Conservation (phyloP, 139 green algal species). For the Closterium sp. region DNA sequence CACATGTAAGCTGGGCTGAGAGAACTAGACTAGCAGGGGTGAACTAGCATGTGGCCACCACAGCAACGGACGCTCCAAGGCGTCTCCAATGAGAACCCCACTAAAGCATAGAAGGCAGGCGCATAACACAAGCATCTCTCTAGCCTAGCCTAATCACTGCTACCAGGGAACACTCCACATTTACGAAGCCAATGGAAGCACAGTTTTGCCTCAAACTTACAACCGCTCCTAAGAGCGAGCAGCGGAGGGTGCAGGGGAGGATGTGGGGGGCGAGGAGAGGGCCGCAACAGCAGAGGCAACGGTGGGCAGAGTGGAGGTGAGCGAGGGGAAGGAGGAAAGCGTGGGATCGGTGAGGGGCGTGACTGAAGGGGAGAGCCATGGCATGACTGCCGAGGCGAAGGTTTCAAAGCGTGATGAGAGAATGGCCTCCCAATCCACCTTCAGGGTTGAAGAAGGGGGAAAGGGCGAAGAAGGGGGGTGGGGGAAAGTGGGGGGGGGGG, state of each 20-base stretch:
- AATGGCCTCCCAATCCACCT: conserved; percentile 1
- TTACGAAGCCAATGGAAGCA: background rate
- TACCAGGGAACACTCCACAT: too few relatives aligned
- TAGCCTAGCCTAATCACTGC: background rate
- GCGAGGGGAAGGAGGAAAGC: background rate
- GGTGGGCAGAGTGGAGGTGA: background rate
- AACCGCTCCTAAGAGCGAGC: background rate
- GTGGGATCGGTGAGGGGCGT: background rate
- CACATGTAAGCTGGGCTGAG: too few relatives aligned
- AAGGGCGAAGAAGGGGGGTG: background rate
- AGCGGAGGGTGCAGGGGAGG: background rate
- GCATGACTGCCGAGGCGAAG: background rate
- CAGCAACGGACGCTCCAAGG: background rate
- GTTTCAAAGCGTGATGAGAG: background rate
- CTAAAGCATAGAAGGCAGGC: background rate
- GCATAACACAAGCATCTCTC: background rate
- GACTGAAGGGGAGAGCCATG: background rate
- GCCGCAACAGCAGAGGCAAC: background rate
- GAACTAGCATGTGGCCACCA: background rate
- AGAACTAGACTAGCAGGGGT: too few relatives aligned
- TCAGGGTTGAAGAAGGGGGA: background rate
- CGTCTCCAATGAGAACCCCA: background rate
- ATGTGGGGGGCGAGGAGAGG: background rate
- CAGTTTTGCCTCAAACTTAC: background rate
- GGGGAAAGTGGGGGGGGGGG: background rate